A percentile compares a stretch with the other conserved stretches of the same genome.
Evolutionary conservation across 768 basidiomycete genomes (phyloP).

Genomic region (Tubosaeta sp.): DNA sequence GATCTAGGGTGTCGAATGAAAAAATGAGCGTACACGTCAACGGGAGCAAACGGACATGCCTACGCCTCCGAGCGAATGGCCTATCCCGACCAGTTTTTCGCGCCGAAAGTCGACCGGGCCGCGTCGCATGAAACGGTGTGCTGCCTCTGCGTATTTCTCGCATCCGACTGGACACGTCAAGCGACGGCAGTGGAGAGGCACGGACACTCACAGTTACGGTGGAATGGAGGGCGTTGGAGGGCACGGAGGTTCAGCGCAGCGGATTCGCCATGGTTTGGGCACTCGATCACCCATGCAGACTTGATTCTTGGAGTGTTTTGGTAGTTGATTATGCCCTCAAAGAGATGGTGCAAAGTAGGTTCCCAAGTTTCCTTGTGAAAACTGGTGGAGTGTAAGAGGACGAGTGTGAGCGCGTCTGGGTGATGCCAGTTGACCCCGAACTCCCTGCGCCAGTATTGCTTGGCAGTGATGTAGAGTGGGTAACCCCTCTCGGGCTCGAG

Average conservation of each 20-base stretch:
- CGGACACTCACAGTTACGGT: slow-evolving; percentile 40
- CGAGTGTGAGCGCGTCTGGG: slow-evolving; percentile 48
- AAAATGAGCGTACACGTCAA: neutral
- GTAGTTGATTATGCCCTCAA: slow-evolving; percentile 26
- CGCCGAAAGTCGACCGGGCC: slow-evolving; percentile 45
- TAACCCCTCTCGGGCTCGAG: slow-evolving; percentile 40
- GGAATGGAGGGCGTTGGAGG: slow-evolving; percentile 41
- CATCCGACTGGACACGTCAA: slow-evolving; percentile 47
- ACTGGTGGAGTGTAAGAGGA: slow-evolving; percentile 66
- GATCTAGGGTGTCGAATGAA: slow-evolving; percentile 34
- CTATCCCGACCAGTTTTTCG: slow-evolving; percentile 57
- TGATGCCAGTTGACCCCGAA: slow-evolving; percentile 34
- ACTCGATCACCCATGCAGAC: slow-evolving; percentile 62
- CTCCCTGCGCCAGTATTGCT: slow-evolving; percentile 49
- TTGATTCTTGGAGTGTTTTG: slow-evolving; percentile 10
- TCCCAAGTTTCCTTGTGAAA: slow-evolving; percentile 77
- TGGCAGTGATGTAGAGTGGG: slow-evolving; percentile 51
- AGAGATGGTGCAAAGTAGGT: slow-evolving; percentile 49
- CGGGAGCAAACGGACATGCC: slow-evolving; percentile 42
- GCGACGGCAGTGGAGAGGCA: neutral
- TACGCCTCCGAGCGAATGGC: slow-evolving; percentile 66
- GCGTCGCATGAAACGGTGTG: slow-evolving; percentile 50
- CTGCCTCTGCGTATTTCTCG: slow-evolving; percentile 57
- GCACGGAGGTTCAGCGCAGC: slow-evolving; percentile 48
- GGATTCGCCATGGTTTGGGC: slow-evolving; percentile 69